These are phyloP conservation scores for Neoscytalidium dimidiatum DNA, from an alignment of 2,329 filamentous ascomycete genomes.

Conservation along the genomic window DNA sequence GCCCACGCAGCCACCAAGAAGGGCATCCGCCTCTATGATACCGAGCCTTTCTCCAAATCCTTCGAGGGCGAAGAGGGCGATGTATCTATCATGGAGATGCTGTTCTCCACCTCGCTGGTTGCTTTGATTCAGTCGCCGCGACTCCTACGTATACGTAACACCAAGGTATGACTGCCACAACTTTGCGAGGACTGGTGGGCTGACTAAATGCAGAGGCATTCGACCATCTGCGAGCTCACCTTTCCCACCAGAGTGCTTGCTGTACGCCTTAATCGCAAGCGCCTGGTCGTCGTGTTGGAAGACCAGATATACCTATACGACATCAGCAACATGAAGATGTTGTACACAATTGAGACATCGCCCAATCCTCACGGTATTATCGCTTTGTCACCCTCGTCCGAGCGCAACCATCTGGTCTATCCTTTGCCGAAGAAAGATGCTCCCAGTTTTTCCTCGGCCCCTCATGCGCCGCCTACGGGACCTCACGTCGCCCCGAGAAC, in stretches of 20 bases:
- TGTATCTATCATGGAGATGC: conserved; percentile 95
- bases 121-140: conserved; percentile 90
- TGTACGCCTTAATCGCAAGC: conserved; percentile 90
- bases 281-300: conserved; percentile 89
- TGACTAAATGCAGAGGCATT: conserved; percentile 56
- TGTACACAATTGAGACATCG: conserved; percentile 90
- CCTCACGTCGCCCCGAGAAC: conserved; percentile 77
- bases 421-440: conserved; percentile 72
- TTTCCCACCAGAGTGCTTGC: conserved; percentile 96
- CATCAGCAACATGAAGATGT: conserved; percentile 95
- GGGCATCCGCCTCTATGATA: conserved; percentile 95
- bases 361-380: conserved; percentile 90
- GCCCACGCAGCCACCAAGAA: conserved; percentile 72
- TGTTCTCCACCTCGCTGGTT: conserved; percentile 96
- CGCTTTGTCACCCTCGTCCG: conserved; percentile 88
- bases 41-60: conserved; percentile 92
- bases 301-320: conserved; percentile 98
- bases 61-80: conserved; percentile 95
- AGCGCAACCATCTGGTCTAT: conserved; percentile 94
- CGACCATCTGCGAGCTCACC: conserved; percentile 96
- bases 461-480: conserved; percentile 81
- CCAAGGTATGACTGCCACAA: conserved; percentile 64
- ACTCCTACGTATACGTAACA: conserved; percentile 94
- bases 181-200: conserved; percentile 20
- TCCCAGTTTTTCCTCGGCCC: conserved; percentile 51